These are phyloP conservation scores for Ceratobasidium sp. DNA, from an alignment of 1,284 basidiomycete genomes.

Conservation along the genomic window DNA sequence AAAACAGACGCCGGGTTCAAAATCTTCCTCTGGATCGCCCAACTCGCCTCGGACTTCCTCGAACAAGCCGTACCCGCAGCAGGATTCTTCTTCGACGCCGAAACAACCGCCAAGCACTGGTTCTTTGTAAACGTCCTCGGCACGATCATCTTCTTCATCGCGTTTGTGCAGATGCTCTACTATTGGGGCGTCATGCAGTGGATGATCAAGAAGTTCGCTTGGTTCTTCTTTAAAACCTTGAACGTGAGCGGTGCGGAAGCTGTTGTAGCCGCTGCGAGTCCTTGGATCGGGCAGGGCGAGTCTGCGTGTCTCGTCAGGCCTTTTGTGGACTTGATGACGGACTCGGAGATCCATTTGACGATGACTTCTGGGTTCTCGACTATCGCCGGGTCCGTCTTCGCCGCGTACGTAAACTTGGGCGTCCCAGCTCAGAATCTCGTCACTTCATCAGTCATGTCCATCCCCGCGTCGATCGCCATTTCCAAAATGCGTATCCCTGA, in stretches of 20 bases:
- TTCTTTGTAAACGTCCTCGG: slow-evolving; percentile 79
- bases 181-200: slow-evolving; percentile 91
- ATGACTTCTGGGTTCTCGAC: slow-evolving; percentile 93
- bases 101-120: slow-evolving; percentile 74
- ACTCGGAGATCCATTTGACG: slow-evolving; percentile 87
- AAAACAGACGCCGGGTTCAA: slow-evolving; percentile 83
- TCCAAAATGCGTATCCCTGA: slow-evolving; percentile 89
- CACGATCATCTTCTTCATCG: slow-evolving; percentile 88
- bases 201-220: slow-evolving; percentile 86
- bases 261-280: slow-evolving; percentile 90
- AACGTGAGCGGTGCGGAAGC: slow-evolving; percentile 91
- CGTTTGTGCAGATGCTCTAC: slow-evolving; percentile 88
- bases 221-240: slow-evolving; percentile 93
- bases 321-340: slow-evolving; percentile 90
- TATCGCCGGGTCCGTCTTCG: slow-evolving; percentile 89
- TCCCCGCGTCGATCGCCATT: slow-evolving; percentile 92
- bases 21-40: slow-evolving; percentile 85
- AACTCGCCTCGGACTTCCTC: slow-evolving; percentile 79
- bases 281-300: slow-evolving; percentile 92
- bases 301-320: slow-evolving; percentile 87
- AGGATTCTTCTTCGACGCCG: slow-evolving; percentile 80
- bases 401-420: slow-evolving; percentile 86
- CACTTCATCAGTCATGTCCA: slow-evolving; percentile 93
- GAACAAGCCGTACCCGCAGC: slow-evolving; percentile 73
- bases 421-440: slow-evolving; percentile 83